Evolutionary conservation across 306 rosid genomes (phyloP).

Genomic region (Malus sieversii): DNA sequence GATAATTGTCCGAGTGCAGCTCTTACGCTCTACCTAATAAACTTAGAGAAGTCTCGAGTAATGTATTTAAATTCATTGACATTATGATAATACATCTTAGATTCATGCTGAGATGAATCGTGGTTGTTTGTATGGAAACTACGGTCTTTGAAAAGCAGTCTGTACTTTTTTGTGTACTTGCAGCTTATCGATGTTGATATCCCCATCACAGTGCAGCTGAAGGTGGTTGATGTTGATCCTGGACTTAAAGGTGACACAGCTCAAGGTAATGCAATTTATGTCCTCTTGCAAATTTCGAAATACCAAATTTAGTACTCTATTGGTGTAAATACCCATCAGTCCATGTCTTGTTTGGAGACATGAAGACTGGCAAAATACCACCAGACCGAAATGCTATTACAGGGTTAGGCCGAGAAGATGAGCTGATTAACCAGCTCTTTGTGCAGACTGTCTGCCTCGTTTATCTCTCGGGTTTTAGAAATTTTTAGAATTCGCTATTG

Average conservation of each 20-base stretch:
- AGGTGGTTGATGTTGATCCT: conserved; percentile 67
- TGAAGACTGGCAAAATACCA: background rate
- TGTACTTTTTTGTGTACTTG: conserved; percentile 2
- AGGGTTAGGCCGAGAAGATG: background rate
- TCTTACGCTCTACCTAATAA: background rate
- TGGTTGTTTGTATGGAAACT: background rate
- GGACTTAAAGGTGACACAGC: conserved; percentile 87
- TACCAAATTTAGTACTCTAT: conserved; percentile 3
- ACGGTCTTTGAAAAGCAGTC: background rate
- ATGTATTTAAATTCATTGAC: conserved; percentile 11
- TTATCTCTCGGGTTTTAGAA: background rate
- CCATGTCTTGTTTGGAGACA: conserved; percentile 3
- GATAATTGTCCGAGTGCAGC: background rate
- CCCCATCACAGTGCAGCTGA: conserved; percentile 55
- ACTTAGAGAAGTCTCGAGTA: background rate
- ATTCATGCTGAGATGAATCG: background rate
- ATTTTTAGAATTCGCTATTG: background rate
- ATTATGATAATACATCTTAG: background rate
- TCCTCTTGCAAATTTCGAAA: conserved; percentile 3
- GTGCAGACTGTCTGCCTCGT: background rate
- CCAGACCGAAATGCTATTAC: background rate
- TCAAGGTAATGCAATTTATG: conserved; percentile 48
- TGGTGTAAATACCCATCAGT: conserved; percentile 3
- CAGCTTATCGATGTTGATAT: conserved; percentile 84
- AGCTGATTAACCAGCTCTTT: background rate